Base-by-base conservation (phyloP, 2,329 filamentous ascomycete species). In the Diaporthe vexans region DNA sequence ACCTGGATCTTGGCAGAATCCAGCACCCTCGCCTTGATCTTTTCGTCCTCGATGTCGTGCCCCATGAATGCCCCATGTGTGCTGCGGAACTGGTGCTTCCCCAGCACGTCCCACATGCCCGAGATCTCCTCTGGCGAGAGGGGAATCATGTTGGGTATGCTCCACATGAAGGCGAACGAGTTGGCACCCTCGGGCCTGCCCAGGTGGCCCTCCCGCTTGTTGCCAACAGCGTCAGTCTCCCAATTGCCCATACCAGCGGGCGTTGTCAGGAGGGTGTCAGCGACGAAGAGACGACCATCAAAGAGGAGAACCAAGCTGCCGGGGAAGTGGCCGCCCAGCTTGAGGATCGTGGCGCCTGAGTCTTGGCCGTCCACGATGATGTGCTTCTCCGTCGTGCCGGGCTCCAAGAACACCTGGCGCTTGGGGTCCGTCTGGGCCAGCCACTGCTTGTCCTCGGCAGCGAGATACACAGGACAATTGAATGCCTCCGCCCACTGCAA, bases 1-100 rank as follows among this genome's bases (percentile, higher is more conserved):
- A 92, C 85, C 79, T 95, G 93, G 26, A 94, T 93, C 85, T 94
- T 90, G 88, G 94, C 94, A 80, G 94, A 95, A 75, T 94, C 90
- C 79, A 95, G 79, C 35, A 96, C 87, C 76, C 93, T 88, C 74
- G 81, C 80, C 85, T 93, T 95, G 71, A 94, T 85, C 76, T 87
- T 83, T 7, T 79, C 77, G 76, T 85, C 86, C 74, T 87, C 84
- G 3, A 95, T 90, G 78, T 95, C 92, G 79, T 88, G 86, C 0
- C 89, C 90, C 3, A 86, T 78, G 76, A 95, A 94, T 0, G 90
- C 90, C 0, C 94, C 93, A 81, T 94, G 91, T 9, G 93, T 92
- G 75, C 89, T 89, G 17, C 83, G 84, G 77, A 95, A 95, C 1
- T 91, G 86, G 74, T 91, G 88, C 7, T 85, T 82, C 79, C 88